phyloP scores from a whole-genome alignment of 345 rosid genomes.

The Arabidopsis suecica region DNA sequence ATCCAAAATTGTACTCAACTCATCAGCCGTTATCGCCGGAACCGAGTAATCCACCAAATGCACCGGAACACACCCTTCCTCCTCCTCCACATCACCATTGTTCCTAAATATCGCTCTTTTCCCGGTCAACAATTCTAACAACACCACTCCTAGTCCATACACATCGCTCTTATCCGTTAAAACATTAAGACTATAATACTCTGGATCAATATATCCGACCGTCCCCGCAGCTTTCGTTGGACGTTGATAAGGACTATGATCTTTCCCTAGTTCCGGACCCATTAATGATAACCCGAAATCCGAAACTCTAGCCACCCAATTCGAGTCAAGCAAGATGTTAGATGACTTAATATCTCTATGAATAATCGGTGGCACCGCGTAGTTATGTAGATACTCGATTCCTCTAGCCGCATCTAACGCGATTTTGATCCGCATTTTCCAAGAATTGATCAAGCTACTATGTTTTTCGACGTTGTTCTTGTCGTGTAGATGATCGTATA shows the following conservation, averaged over 20 bases:
- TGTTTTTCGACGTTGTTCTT: constrained; percentile 63
- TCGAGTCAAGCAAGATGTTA: constrained; percentile 71
- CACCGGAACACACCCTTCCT: constrained; percentile 50
- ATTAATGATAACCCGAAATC: constrained; percentile 83
- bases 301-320: constrained; percentile 82
- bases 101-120: constrained; percentile 67
- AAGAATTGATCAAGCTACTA: constrained; percentile 72
- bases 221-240: constrained; percentile 85
- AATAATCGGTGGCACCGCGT: constrained; percentile 83
- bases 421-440: constrained; percentile 85
- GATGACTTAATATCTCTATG: constrained; percentile 93
- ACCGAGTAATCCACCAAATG: constrained; percentile 76
- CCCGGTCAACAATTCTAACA: constrained; percentile 80
- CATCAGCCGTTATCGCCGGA: constrained; percentile 55
- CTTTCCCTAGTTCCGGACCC: constrained; percentile 62
- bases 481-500: constrained; percentile 78
- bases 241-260: constrained; percentile 36
- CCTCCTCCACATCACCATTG: constrained; percentile 46
- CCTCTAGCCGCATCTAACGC: constrained; percentile 89
- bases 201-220: constrained; percentile 91
- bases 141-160: constrained; percentile 85
- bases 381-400: constrained; percentile 82
- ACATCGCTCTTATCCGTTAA: constrained; percentile 88
- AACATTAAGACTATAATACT: constrained; percentile 83
- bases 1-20: constrained; percentile 63